Evolutionary conservation across 73 alveolate species (phyloP), one percentile per base, ranked within the genome.

Genomic region (Paramecium caudatum): DNA sequence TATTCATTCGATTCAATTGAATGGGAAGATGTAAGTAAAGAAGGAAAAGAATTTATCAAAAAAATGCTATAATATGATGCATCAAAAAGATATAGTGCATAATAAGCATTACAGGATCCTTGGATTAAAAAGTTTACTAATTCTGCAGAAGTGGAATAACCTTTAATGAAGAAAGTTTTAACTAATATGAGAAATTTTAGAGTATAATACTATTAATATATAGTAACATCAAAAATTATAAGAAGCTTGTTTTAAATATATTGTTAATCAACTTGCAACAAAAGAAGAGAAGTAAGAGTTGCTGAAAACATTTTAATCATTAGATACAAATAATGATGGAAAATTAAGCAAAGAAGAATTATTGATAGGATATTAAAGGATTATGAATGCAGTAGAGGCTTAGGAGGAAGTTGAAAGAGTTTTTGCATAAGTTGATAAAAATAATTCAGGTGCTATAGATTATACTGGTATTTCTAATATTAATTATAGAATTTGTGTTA

Each of bases 11-110:
- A 82, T 33, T 92, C 91, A 13, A 74, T 63, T 8, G 94, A 90
- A 25, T 95, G 98, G 98, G 87, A 91, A 13, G 86, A 90, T 37
- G 88, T 95, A 36, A 96, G 99, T 17, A 83, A 88, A 13, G 98
- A 95, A 70, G 99, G 97, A 12, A 98, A 93, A 82, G 98, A 96
- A 87, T 92, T 96, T 65, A 88, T 97, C 8, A 74, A 82, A 34
- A 78, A 93, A 90, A 81, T 96, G 94, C 86, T 97, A 48, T 90
- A 86, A 6, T 63, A 46, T 25, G 95, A 95, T 50, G 93, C 95
- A 9, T 61, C 80, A 10, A 45, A 87, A 25, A 91, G 98, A 85
- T 63, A 87, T 4, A 90, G 97, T 45, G 97, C 97, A 13, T 23
- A 36, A 21, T 93, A 94, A 32, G 97, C 98, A 33, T 82, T 94